Base-by-base conservation (phyloP, 208 protist species). In the Trypanosoma melophagium region DNA sequence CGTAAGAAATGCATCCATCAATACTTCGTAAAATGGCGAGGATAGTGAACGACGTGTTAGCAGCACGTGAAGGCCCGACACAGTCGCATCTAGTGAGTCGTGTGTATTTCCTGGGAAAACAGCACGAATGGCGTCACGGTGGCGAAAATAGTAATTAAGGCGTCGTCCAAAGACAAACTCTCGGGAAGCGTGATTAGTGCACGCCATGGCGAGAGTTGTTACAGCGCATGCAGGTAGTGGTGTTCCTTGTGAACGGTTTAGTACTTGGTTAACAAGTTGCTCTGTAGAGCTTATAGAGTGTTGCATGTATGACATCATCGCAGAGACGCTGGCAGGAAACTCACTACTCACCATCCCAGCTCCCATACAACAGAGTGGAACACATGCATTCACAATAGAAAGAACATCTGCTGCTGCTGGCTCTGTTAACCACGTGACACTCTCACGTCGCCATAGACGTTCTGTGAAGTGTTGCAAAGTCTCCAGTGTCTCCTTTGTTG, bases 1-100 rank as follows among this genome's bases (percentile, higher is more conserved):
- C 14, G 86, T 93, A 73, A 81, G 77, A 70, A 89, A 94, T 7
- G 86, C 75, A 74, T 96, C 88, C 81, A 96, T 87, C n/a, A 96
- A 68, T 44, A 88, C 79, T 54, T 94, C 87, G 57, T 86, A 93
- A 58, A 96, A 93, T 0, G 86, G 90, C 7, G 76, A 89, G 1
- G 51, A 16, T 5, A 86, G 42, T 3, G 69, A 42, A 21, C 52
- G 19, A 19, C 28, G 63, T 41, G 74, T 66, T 56, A 96, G 58
- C 40, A 84, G 75, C 9, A 60, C 71, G 61, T 94, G 80, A 10
- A 96, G 63, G 1, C 90, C 90, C 21, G 88, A 79, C 3, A 89
- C 77, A 14, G 87, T 89, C 38, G 44, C 58, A 13, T 66, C 28
- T 38, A 87, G 51, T 2, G 55, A 56, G 17, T 69, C 50, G 7